Conservation (phyloP, 805 yeast species). For the Monosporozyma siamensis region DNA sequence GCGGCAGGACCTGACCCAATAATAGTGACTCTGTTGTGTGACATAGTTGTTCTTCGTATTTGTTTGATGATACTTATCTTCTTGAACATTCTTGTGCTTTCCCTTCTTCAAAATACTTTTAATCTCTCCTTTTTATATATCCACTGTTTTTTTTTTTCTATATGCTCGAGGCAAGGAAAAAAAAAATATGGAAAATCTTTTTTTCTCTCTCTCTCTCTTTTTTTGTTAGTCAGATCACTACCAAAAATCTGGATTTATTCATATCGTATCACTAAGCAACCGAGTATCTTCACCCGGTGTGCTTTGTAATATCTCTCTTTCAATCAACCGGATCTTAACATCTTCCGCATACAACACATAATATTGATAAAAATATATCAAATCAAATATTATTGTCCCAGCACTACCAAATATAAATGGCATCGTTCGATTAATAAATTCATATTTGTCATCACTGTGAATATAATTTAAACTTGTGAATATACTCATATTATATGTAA, state of each 20-base stretch:
- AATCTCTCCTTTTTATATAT: too few species aligned
- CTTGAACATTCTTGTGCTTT: too few species aligned
- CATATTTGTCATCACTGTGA: constrained; percentile 29
- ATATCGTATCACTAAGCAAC: too few species aligned
- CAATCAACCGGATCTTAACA: constrained; percentile 20
- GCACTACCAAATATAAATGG: constrained; percentile 81
- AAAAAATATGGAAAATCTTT: too few species aligned
- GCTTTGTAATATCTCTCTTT: too few species aligned
- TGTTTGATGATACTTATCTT: neutral
- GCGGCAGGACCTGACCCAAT: constrained; percentile 99
- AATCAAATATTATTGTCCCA: constrained; percentile 76
- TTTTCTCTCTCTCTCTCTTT: too few species aligned
- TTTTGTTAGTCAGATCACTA: too few species aligned
- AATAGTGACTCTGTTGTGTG: constrained; percentile 75
- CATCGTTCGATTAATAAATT: constrained; percentile 56
- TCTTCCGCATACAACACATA: constrained; percentile 28
- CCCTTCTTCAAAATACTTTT: too few species aligned
- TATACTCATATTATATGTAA: constrained; percentile 68
- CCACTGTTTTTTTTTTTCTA: too few species aligned
- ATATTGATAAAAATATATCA: constrained; percentile 56
- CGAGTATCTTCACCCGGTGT: too few species aligned
- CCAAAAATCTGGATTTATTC: too few species aligned
- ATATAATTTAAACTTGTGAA: constrained; percentile 51
- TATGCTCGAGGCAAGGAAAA: too few species aligned
- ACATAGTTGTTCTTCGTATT: constrained; percentile 41